A percentile compares a stretch with the other conserved stretches of the same genome.
These are phyloP conservation scores for Fraxinus excelsior DNA, from an alignment of 257 asterid genomes.

Conservation along the genomic window DNA sequence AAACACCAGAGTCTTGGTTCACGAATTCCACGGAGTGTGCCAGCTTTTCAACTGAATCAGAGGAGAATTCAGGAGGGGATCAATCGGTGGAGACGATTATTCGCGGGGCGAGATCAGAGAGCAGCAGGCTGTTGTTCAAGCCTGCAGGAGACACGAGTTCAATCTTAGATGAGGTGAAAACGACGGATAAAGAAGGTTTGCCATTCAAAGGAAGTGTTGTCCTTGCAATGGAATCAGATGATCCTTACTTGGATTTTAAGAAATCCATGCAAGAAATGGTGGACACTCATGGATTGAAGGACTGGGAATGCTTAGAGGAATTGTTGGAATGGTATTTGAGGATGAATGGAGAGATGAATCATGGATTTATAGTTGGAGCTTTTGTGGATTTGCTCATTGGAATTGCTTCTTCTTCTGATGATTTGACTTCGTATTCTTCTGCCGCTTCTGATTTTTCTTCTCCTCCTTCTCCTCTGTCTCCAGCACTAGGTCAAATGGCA, in stretches of 20 bases:
- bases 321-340: constrained; percentile 37
- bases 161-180: constrained; percentile 15
- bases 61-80: constrained; percentile 17
- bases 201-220: constrained; percentile 31
- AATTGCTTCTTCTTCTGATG: background rate
- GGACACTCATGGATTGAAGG: constrained; percentile 33
- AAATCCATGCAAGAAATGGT: constrained; percentile 44
- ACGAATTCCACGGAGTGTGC: constrained; percentile 62
- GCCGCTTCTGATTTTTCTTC: constrained; percentile 28
- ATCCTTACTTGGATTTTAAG: constrained; percentile 43
- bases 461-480: constrained; percentile 22
- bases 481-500: constrained; percentile 22
- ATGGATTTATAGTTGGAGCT: constrained; percentile 38
- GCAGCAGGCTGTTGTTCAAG: constrained; percentile 39
- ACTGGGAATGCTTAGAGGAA: constrained; percentile 37
- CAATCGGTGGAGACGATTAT: constrained; percentile 56
- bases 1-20: constrained; percentile 69
- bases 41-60: constrained; percentile 44
- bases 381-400: constrained; percentile 34
- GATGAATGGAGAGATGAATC: constrained; percentile 34
- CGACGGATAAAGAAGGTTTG: background rate
- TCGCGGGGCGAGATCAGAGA: constrained; percentile 53
- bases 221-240: constrained; percentile 33
- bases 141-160: constrained; percentile 31
- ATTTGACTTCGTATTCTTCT: constrained; percentile 1